A percentile compares a stretch with the other conserved stretches of the same genome.
These are phyloP conservation scores for Magnaporthiopsis rhizophila DNA, from an alignment of 2,329 filamentous ascomycete species.

Conservation along the genomic window DNA sequence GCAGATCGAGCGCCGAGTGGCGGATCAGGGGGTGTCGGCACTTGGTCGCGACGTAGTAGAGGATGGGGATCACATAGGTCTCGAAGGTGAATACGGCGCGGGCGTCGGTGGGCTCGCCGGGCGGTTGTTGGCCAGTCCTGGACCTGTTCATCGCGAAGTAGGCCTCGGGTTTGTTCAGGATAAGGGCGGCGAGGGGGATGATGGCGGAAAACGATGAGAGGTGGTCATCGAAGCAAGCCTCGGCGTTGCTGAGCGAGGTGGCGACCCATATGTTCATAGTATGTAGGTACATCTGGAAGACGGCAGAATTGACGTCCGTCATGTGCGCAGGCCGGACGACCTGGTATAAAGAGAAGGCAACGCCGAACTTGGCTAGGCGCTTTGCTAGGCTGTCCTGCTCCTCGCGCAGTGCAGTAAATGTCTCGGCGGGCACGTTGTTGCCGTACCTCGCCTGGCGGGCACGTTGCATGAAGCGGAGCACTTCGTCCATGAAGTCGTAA, in stretches of 20 bases:
- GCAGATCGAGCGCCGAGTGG: slow-evolving; percentile 26
- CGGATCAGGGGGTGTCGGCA: slow-evolving; percentile 30
- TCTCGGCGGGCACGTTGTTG: slow-evolving; percentile 16
- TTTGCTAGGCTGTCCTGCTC: slow-evolving; percentile 26
- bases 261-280: slow-evolving; percentile 24
- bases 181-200: slow-evolving; percentile 23
- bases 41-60: slow-evolving; percentile 29
- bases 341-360: slow-evolving; percentile 23
- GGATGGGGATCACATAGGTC: slow-evolving; percentile 28
- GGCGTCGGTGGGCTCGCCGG: background rate
- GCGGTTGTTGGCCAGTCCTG: background rate
- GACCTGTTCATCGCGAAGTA: background rate
- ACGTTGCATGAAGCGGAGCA: slow-evolving; percentile 26
- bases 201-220: slow-evolving; percentile 25
- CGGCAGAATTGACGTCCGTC: slow-evolving; percentile 13
- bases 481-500: slow-evolving; percentile 32
- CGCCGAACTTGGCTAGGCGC: slow-evolving; percentile 21
- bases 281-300: slow-evolving; percentile 27
- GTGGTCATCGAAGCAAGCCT: slow-evolving; percentile 25
- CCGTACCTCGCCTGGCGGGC: slow-evolving; percentile 20
- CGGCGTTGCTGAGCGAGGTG: slow-evolving; percentile 20
- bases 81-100: slow-evolving; percentile 27
- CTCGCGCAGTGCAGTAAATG: slow-evolving; percentile 18
- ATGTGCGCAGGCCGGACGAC: slow-evolving; percentile 11
- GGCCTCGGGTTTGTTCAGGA: slow-evolving; percentile 13